These are phyloP conservation scores for Picea sitchensis DNA, from an alignment of 75 land plant species.

Conservation along the genomic window DNA sequence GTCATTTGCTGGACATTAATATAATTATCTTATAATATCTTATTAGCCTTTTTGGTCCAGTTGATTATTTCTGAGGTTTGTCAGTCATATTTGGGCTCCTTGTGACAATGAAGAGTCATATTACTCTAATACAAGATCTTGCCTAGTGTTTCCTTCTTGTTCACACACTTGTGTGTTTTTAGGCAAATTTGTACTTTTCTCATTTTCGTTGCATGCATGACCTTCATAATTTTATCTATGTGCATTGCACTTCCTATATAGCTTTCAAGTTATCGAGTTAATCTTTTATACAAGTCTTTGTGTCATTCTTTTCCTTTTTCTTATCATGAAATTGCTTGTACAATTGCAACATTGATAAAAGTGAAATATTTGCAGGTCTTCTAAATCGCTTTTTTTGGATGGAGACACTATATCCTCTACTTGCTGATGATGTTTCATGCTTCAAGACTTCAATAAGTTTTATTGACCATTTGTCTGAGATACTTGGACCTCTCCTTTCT, in stretches of 20 bases:
- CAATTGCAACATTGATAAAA: not conserved
- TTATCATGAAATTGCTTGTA: not conserved
- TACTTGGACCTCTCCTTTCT: constrained; percentile 56
- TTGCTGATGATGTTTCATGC: constrained; percentile 39
- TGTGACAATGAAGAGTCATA: not conserved
- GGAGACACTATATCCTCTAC: constrained; percentile 56
- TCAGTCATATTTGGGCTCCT: not conserved
- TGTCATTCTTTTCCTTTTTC: not conserved
- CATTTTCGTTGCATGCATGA: not conserved
- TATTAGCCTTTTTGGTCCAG: too few relatives aligned
- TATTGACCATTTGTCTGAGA: constrained; percentile 78
- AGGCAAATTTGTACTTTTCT: not conserved
- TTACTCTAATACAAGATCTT: not conserved
- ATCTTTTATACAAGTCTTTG: not conserved
- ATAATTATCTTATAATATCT: too few relatives aligned
- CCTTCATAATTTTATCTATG: not conserved
- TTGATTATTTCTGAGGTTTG: not conserved
- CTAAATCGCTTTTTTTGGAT: constrained; percentile 82
- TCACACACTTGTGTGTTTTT: not conserved
- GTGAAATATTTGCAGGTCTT: constrained; percentile 40
- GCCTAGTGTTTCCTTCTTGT: not conserved
- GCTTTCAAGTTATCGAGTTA: not conserved
- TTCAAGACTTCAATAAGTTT: constrained; percentile 84
- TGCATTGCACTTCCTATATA: not conserved
- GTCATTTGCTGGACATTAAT: too few relatives aligned